Evolutionary conservation across 2,329 filamentous ascomycete genomes (phyloP).

Genomic region (Mollisia scopiformis): DNA sequence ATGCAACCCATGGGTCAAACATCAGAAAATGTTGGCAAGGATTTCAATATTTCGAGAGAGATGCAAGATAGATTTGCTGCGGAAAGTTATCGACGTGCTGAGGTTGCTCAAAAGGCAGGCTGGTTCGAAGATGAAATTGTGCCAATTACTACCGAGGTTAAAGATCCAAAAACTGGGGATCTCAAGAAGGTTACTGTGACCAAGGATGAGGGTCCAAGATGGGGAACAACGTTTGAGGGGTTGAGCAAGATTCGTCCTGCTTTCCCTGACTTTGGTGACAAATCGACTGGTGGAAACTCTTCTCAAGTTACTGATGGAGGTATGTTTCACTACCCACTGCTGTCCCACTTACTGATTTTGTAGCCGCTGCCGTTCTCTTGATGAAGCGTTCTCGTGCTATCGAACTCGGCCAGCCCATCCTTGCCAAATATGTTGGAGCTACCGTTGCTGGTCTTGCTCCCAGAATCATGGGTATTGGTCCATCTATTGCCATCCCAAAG

Average conservation of each 20-base stretch:
- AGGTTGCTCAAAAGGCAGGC: conserved; percentile 86
- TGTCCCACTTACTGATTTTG: conserved; percentile 25
- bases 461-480: conserved; percentile 95
- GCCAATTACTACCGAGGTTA: conserved; percentile 80
- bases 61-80: conserved; percentile 84
- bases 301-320: conserved; percentile 93
- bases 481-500: conserved; percentile 76
- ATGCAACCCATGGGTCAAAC: conserved; percentile 98
- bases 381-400: conserved; percentile 94
- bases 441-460: conserved; percentile 90
- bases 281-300: conserved; percentile 89
- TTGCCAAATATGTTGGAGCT: conserved; percentile 92
- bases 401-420: conserved; percentile 84
- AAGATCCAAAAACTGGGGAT: conserved; percentile 82
- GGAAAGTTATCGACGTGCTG: conserved; percentile 85
- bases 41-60: conserved; percentile 83
- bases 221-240: conserved; percentile 83
- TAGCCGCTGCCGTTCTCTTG: conserved; percentile 81
- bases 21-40: conserved; percentile 89
- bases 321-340: conserved; percentile 39
- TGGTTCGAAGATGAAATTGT: conserved; percentile 94
- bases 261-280: conserved; percentile 86
- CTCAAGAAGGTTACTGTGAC: conserved; percentile 77
- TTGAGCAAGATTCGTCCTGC: conserved; percentile 86
- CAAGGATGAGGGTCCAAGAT: conserved; percentile 87